Base-by-base conservation (phyloP, 768 basidiomycete species). In the Mycena filopes region DNA sequence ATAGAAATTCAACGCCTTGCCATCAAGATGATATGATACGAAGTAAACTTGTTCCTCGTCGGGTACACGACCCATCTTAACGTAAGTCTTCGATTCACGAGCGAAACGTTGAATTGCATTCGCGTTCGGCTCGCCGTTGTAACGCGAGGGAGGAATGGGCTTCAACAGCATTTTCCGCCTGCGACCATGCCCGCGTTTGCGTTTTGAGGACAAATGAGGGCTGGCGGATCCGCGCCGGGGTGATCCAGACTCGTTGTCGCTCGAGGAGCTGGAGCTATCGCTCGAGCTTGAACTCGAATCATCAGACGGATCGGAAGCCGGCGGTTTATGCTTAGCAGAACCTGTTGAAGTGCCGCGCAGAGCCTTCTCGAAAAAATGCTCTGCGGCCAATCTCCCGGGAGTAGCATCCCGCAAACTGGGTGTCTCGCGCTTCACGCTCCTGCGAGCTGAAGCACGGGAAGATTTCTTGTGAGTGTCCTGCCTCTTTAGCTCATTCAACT, bases 1-100 rank as follows among this genome's bases (percentile, higher is more conserved):
- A 31, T 76, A 79, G 38, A 72, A 79, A 10, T 66, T 67, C 36
- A 74, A 72, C 0, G 80, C 80, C 3, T 71, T 72, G 0, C 74
- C 79, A 2, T 50, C 69, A 0, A 83, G 63, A 57, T 67, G 81
- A 25, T 73, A 57, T 3, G 71, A 72, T 0, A 76, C 36, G 11
- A 64, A 65, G 9, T 69, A 46, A 0, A 77, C 74, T 15, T 71
- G 71, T 4, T 69, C 40, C 0, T 63, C n/a, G 0, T 51, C 12
- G 0, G 59, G 47, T 0, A 75, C 72, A 11, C 46, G 28, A 1
- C 72, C 74, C 60, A 67, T 38, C 3, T 41, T 18, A 1, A 54
- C 38, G 18, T 54, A 54, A 6, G 51, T 28, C 23, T n/a, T 40
- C 13, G 31, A 40, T 28, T 54, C 51, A 1, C 51, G n/a, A 6